These are phyloP conservation scores for Nicotiana noctiflora DNA, from an alignment of 257 asterid genomes.

Conservation along the genomic window DNA sequence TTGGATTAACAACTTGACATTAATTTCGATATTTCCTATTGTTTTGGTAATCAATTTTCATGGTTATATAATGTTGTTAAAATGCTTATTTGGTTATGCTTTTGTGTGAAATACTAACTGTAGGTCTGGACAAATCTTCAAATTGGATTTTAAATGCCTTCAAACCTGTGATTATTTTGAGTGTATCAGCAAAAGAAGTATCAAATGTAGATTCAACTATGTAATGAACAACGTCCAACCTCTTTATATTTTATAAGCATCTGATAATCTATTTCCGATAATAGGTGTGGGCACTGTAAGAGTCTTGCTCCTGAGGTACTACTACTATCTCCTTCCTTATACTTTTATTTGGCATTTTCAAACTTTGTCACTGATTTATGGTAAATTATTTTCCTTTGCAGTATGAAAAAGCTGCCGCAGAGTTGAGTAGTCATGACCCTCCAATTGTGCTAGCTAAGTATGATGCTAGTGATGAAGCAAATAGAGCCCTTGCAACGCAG, in stretches of 20 bases:
- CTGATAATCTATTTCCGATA: not conserved
- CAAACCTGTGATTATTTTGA: not conserved
- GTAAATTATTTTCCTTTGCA: slow-evolving; percentile 7
- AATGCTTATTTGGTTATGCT: not conserved
- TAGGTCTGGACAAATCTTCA: not conserved
- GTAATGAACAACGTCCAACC: not conserved
- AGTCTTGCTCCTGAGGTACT: slow-evolving; percentile 92
- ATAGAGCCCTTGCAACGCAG: slow-evolving; percentile 43
- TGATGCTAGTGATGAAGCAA: slow-evolving; percentile 55
- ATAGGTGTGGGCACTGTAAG: slow-evolving; percentile 97
- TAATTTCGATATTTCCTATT: not conserved
- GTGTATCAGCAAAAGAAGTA: not conserved
- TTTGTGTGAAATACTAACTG: not conserved
- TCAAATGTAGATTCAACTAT: not conserved
- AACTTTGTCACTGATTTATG: not conserved
- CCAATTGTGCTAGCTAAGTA: slow-evolving; percentile 67
- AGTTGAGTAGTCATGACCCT: slow-evolving; percentile 64
- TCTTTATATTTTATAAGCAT: not conserved
- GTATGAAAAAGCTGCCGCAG: slow-evolving; percentile 80
- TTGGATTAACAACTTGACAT: not conserved
- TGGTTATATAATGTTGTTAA: not conserved
- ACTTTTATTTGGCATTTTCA: not conserved
- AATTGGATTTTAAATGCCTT: not conserved
- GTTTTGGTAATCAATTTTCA: not conserved
- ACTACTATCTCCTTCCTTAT: not conserved